Evolutionary conservation across 2,329 filamentous ascomycete genomes (phyloP), one percentile per base, ranked within the genome.

Genomic region (Botrytis medusae): DNA sequence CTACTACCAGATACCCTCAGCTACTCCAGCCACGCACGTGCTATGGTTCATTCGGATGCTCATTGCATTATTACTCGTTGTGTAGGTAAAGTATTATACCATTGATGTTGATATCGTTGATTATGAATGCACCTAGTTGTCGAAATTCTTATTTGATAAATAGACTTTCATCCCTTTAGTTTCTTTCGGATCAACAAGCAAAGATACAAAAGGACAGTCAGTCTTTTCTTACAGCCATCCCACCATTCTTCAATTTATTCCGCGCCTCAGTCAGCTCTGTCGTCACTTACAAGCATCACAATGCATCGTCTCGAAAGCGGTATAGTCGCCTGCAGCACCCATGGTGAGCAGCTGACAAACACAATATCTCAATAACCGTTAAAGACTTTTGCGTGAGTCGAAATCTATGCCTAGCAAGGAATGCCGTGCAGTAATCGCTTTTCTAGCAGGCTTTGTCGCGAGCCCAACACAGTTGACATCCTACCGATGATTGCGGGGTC

Each of bases 241-340:
- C 46, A 51, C 25, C 12, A 51, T 46, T 48, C 46, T 40, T 40
- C 46, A 40, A 40, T 40, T 37, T 40, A 22, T 67, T 40, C 14
- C n/a, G 22, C 22, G 34, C 34, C 48, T 29, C 64, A n/a, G 22
- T 29, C 64, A n/a, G 22, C n/a, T 67, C 14, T 54, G 34, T 48
- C 14, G 32, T 48, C 32, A 37, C 46, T 42, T 32, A n/a, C 63
- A 68, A 57, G 34, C 48, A 68, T 68, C 18, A 57, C 2, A 40
- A 68, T 68, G 65, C 65, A 68, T 48, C n/a, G 18, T 42, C 46
- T 68, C 65, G 29, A 57, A 68, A 42, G 25, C 48, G 48, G 65
- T 68, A 32, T 68, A 68, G 48, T 57, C 48, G 25, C 25, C 48
- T 68, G 48, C 48, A 68, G 5, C 34, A 68, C 18, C 25, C 65